Evolutionary conservation across 176 grass and related monocot genomes (phyloP).

Genomic region (Ensete glaucum): DNA sequence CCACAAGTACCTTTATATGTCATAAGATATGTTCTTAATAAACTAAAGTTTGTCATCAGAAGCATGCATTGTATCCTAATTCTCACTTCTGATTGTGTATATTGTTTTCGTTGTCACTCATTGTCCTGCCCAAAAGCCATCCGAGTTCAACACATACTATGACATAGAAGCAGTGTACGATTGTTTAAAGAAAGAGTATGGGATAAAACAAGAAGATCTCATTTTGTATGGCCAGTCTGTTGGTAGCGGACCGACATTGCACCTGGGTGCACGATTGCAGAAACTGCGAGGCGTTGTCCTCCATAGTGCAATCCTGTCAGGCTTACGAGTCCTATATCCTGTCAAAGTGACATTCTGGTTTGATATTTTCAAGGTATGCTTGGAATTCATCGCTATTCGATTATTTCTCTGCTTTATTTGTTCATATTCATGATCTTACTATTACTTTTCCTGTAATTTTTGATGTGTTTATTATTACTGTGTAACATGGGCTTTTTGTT

Average conservation of each 20-base stretch:
- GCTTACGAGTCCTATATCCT: slow-evolving; percentile 81
- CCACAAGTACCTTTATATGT: no score
- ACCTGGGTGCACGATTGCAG: no score
- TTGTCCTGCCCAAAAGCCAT: slow-evolving; percentile 45
- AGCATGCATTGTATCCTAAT: neutral
- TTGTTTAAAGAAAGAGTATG: slow-evolving; percentile 33
- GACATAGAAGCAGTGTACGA: slow-evolving; percentile 95
- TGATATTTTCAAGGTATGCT: slow-evolving; percentile 83
- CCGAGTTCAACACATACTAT: neutral
- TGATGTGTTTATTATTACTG: slow-evolving; percentile 6
- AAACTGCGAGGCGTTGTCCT: no score
- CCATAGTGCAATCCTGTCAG: slow-evolving; percentile 21
- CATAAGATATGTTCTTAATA: no score
- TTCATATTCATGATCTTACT: neutral
- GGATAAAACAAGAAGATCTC: no score
- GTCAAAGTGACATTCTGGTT: slow-evolving; percentile 88
- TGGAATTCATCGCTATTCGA: no score
- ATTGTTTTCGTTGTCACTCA: slow-evolving; percentile 8
- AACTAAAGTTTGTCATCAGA: no score
- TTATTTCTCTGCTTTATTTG: neutral
- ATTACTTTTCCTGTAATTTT: neutral
- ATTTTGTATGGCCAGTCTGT: no score
- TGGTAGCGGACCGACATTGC: no score
- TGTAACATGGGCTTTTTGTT: slow-evolving; percentile 10
- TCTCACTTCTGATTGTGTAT: slow-evolving; percentile 3